Conservation (phyloP, 495 filamentous ascomycete genomes). For the Rostrohypoxylon terebratum region DNA sequence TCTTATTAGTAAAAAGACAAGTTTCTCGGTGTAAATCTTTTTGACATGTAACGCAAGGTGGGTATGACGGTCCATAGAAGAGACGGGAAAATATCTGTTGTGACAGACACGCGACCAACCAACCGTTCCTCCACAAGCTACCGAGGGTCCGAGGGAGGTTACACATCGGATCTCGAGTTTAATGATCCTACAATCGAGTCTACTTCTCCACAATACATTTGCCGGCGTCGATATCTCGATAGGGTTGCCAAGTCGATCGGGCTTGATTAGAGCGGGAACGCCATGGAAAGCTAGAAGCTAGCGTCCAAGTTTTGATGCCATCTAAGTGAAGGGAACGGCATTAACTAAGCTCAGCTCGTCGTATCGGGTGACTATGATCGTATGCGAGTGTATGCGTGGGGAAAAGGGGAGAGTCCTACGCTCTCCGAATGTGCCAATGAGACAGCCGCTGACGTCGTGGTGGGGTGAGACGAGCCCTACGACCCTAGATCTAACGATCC, state of each 20-base stretch:
- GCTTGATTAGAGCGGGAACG: background rate
- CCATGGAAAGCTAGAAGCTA: background rate
- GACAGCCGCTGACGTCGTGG: background rate
- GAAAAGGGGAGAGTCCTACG: background rate
- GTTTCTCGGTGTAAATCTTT: background rate
- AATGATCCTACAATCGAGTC: background rate
- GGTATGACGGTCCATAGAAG: background rate
- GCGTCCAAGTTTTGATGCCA: background rate
- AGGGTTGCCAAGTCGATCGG: background rate
- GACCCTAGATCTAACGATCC: background rate
- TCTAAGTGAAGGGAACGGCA: background rate
- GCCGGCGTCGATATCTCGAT: background rate
- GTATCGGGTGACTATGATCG: background rate
- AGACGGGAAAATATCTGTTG: background rate
- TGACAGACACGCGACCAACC: background rate
- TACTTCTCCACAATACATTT: background rate
- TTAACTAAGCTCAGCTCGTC: conserved; percentile 1
- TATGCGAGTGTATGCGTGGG: background rate
- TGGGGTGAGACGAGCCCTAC: background rate
- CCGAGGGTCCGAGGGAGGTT: background rate
- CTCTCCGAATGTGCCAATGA: background rate
- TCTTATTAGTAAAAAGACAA: background rate
- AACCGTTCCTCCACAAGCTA: background rate
- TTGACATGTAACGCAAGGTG: background rate
- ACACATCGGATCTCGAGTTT: background rate